Evolutionary conservation across 805 yeast species (phyloP), one percentile per base, ranked within the genome.

Genomic region (Metschnikowia dekortorum): DNA sequence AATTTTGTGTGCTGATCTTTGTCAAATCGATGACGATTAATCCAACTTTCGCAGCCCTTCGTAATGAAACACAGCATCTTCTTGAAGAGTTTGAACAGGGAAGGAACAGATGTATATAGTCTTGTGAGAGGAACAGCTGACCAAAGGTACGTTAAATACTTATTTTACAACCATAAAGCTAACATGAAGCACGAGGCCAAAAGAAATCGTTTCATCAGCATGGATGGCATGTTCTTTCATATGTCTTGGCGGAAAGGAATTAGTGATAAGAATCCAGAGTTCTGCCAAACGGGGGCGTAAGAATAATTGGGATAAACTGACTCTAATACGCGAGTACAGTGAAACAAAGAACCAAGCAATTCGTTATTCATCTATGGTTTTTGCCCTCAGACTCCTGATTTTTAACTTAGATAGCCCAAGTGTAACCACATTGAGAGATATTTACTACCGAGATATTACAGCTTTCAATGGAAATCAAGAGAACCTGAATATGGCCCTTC

Each of bases 401-500:
- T 46, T 32, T 18, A 53, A 55, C 16, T 34, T 55, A 6, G 34
- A 31, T 4, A 22, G 40, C 28, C 46, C 49, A 11, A 46, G 44
- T 6, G 38, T 16, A 9, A 52, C 60, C 2, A 54, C 61, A 1
- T 39, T 56, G 14, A 36, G 61, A 16, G 61, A 58, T 34, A 46
- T 58, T 7, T 58, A 49, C 41, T 58, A 58, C 44, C 43, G 51
- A 18, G 57, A 58, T 34, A 55, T 56, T 11, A 40, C 47, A 5
- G 53, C 56, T 6, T 58, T 50, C 32, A 31, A 47, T 6, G 58
- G 61, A 6, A 52, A 51, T 32, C 61, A 58, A 16, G 5, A 32
- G 1, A 47, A 50, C 10, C 55, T 53, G 55, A 53, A 56, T 14
- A 29, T 30, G 8, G 47, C 52, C 8, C 43, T 58, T 4, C 31